Conservation (phyloP, 805 yeast species). For the Candida peoriensis region DNA sequence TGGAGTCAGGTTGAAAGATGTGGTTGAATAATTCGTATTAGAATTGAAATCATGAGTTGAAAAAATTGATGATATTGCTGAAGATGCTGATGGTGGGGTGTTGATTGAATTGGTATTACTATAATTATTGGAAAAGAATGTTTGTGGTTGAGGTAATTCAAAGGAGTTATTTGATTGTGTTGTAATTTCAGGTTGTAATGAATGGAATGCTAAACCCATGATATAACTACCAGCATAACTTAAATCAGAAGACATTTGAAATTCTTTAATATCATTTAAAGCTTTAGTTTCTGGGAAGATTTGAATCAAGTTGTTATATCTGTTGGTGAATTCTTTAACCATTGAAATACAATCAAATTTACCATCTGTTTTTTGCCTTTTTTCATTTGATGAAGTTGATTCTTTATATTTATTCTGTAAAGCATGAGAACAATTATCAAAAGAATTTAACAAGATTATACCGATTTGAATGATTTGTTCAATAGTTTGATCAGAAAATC, state of each 20-base stretch:
- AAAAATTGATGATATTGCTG: slow-evolving; percentile 10
- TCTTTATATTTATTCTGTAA: slow-evolving; percentile 19
- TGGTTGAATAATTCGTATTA: slow-evolving; percentile 6
- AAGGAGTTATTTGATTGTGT: background rate
- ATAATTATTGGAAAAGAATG: slow-evolving; percentile 3
- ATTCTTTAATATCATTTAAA: slow-evolving; percentile 3
- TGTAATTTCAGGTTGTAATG: slow-evolving; percentile 1
- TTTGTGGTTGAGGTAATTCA: slow-evolving; percentile 1
- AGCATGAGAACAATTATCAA: slow-evolving; percentile 19
- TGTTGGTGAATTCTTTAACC: slow-evolving; percentile 4
- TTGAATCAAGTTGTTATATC: slow-evolving; percentile 2
- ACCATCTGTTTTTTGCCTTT: no score
- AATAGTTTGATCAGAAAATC: slow-evolving; percentile 14
- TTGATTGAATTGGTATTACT: slow-evolving; percentile 3
- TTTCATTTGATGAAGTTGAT: background rate
- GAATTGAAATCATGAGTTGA: slow-evolving; percentile 5
- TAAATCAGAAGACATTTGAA: slow-evolving; percentile 4
- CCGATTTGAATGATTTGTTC: slow-evolving; percentile 13
- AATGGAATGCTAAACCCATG: slow-evolving; percentile 5
- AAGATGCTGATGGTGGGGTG: slow-evolving; percentile 12
- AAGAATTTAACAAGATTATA: slow-evolving; percentile 14
- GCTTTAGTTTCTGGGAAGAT: slow-evolving; percentile 6
- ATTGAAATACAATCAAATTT: slow-evolving; percentile 5
- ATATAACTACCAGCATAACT: slow-evolving; percentile 8
- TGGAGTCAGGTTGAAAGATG: slow-evolving; percentile 7